Conservation (phyloP, 257 asterid genomes). For the Petunia secreta region DNA sequence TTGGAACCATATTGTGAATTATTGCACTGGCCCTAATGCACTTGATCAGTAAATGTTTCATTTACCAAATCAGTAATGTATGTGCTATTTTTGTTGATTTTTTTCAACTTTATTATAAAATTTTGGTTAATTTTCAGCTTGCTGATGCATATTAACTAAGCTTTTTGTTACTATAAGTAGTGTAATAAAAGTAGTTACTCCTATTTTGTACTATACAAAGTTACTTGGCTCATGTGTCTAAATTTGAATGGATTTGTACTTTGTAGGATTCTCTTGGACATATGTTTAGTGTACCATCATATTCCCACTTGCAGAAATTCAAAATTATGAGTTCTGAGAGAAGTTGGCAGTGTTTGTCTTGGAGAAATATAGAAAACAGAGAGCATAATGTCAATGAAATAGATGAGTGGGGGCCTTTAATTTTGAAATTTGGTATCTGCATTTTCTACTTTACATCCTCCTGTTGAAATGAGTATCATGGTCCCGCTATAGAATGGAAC, state of each 20-base stretch:
- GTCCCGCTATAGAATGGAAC: too few relatives aligned
- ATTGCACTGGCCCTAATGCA: conserved; percentile 96
- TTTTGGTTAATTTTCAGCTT: background rate
- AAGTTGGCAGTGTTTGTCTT: background rate
- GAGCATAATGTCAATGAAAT: background rate
- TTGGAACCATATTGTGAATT: conserved; percentile 71
- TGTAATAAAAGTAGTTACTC: conserved; percentile 20
- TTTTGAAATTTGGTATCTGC: background rate
- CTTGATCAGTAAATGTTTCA: conserved; percentile 68
- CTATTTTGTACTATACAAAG: background rate
- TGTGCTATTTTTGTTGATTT: conserved; percentile 1
- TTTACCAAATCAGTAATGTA: conserved; percentile 27
- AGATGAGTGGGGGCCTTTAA: background rate
- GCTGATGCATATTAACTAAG: conserved; percentile 17
- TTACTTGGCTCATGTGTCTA: background rate
- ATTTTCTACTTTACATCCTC: background rate
- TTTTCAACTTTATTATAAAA: background rate
- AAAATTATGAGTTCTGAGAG: background rate
- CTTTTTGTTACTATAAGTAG: background rate
- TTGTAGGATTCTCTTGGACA: background rate
- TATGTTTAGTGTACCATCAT: background rate
- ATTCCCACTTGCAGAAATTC: background rate
- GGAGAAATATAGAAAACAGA: background rate
- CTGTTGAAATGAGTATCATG: background rate
- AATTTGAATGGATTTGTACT: background rate